phyloP scores from a whole-genome alignment of 306 rosid genomes.

The Corylus americana region DNA sequence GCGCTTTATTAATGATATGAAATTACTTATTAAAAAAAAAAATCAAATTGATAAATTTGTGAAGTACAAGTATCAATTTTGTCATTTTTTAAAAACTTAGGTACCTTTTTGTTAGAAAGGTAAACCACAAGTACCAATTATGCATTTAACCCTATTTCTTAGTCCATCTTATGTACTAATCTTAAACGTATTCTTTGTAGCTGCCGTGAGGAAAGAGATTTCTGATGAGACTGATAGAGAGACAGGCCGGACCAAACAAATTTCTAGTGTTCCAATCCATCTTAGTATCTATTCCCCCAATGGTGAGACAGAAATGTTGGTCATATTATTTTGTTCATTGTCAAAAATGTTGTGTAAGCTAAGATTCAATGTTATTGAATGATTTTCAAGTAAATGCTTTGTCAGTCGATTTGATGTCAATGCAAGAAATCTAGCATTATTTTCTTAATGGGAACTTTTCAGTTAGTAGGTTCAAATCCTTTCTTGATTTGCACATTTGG shows the following conservation, averaged over 20 bases:
- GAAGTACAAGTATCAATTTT: too few species aligned
- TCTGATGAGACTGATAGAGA: slow-evolving; percentile 92
- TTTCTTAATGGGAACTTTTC: not conserved
- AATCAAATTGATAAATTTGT: too few species aligned
- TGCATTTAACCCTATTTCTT: too few species aligned
- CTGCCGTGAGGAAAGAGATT: slow-evolving; percentile 76
- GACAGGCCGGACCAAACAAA: slow-evolving; percentile 55
- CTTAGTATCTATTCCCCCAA: slow-evolving; percentile 86
- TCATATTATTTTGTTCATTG: slow-evolving; percentile 2
- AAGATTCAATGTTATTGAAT: slow-evolving; percentile 47
- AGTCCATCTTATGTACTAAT: not conserved
- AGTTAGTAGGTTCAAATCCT: not conserved
- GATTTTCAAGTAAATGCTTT: slow-evolving; percentile 32
- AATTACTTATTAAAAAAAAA: too few species aligned
- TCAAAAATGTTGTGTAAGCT: slow-evolving; percentile 27
- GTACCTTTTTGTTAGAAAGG: too few species aligned
- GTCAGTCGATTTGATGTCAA: not conserved
- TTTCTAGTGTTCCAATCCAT: slow-evolving; percentile 60
- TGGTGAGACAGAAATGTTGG: slow-evolving; percentile 48
- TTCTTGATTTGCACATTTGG: not conserved
- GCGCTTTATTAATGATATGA: too few species aligned
- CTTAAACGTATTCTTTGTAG: slow-evolving; percentile 16
- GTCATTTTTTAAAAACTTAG: too few species aligned
- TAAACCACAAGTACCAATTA: too few species aligned
- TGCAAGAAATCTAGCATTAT: not conserved